Evolutionary conservation across 352 stramenopile species (phyloP), one percentile per base, ranked within the genome.

Genomic region (Phytophthora agathidicida): DNA sequence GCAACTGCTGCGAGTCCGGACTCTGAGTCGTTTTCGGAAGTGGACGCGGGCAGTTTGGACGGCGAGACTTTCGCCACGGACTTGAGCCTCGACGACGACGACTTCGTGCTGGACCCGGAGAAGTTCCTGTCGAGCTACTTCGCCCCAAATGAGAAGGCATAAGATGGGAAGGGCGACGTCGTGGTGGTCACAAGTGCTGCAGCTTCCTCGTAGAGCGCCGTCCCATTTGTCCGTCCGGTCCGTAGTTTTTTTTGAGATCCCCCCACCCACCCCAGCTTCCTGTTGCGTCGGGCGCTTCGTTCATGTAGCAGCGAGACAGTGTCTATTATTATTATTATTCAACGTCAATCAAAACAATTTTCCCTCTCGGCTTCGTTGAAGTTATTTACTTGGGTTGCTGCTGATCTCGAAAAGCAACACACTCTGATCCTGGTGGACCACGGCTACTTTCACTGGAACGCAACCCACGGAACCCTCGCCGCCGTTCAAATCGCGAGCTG

Each of bases 91-190:
- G 80, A 88, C 30, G 81, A 91, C 66, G 83, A 93, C 39, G 83
- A 93, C 65, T 93, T 94, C 49, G 83, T 94, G 51, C 72, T 94
- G 13, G 85, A 94, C 66, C 85, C 85, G 2, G 81, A 94, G 58
- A 93, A 92, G 57, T 94, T 94, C 46, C 73, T 94, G 17, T 90
- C 85, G 54, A 91, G 77, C 75, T 94, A 94, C 73, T 89, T 94
- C 45, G 73, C 67, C 31, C 77, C 81, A 9, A 58, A 60, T 47
- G 62, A 75, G 27, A 37, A 65, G 43, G 46, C 51, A 52, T 71
- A 42, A 72, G 47, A 53, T 59, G 47, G 46, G 39, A 56, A 63
- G 36, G 60, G 36, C 65, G 60, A 65, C 48, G 48, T 70, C 65
- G 65, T 75, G 66, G 61, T 68, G 61, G 60, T 71, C 60, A 71